These are phyloP conservation scores for Endoconidiophora laricicola DNA, from an alignment of 2,329 filamentous ascomycete genomes.

Conservation along the genomic window DNA sequence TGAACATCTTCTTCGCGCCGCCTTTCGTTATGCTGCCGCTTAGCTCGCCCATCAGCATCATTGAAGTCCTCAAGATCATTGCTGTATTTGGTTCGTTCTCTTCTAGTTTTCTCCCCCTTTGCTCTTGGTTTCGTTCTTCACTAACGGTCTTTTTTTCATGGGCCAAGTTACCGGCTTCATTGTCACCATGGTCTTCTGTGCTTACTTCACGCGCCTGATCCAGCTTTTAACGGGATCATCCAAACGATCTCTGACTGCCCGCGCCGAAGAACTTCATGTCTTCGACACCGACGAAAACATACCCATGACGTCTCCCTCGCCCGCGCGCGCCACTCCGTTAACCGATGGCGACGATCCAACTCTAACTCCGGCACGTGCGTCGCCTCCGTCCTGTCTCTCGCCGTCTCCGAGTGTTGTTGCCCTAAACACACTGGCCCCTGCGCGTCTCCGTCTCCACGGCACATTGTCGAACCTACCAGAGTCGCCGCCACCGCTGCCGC, in stretches of 20 bases:
- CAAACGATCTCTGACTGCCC: conserved; percentile 33
- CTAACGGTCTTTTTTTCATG: not conserved
- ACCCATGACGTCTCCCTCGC: conserved; percentile 23
- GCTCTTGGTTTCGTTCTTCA: not conserved
- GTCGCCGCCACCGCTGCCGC: conserved; percentile 3
- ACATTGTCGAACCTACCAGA: not conserved
- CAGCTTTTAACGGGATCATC: conserved; percentile 34
- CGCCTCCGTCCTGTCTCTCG: conserved; percentile 12
- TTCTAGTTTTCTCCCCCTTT: not conserved
- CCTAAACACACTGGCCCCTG: conserved; percentile 17
- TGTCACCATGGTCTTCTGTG: conserved; percentile 33
- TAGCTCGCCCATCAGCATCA: conserved; percentile 33
- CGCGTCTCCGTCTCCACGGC: conserved; percentile 15
- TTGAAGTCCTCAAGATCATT: conserved; percentile 42
- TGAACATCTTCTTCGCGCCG: conserved; percentile 42
- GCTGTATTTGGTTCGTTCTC: conserved; percentile 35
- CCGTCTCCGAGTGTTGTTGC: conserved; percentile 14
- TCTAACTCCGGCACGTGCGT: not conserved
- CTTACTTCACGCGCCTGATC: conserved; percentile 36
- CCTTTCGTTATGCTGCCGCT: conserved; percentile 42
- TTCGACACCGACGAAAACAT: conserved; percentile 27
- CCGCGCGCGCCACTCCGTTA: not conserved
- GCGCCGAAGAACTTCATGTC: conserved; percentile 30
- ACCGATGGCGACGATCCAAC: not conserved
- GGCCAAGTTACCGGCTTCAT: conserved; percentile 36